phyloP scores from a whole-genome alignment of 2,329 filamentous ascomycete genomes.

The Trichoderma breve region DNA sequence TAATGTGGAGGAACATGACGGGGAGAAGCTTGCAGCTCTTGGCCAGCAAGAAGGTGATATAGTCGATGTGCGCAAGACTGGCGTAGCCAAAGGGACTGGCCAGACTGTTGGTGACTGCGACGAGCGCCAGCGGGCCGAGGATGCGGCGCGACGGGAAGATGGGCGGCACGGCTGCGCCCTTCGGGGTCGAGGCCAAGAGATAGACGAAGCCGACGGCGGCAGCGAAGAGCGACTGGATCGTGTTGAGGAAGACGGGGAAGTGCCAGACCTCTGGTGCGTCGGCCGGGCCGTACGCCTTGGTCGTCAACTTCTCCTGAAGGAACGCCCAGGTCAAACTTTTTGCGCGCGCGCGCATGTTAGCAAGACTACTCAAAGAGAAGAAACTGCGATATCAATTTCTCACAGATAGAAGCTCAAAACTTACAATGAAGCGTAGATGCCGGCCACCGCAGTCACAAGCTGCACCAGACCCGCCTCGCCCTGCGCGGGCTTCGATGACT shows the following conservation, averaged over 20 bases:
- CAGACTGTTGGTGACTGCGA: conserved; percentile 82
- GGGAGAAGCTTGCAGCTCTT: conserved; percentile 99
- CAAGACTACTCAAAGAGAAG: background rate
- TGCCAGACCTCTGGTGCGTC: conserved; percentile 74
- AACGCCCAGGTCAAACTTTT: conserved; percentile 86
- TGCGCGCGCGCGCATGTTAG: background rate
- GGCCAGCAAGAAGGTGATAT: conserved; percentile 94
- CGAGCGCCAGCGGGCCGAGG: conserved; percentile 73
- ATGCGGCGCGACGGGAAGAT: conserved; percentile 78
- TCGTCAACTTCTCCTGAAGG: conserved; percentile 96
- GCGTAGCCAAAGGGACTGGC: conserved; percentile 97
- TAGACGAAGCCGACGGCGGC: conserved; percentile 80
- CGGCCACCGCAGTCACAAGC: conserved; percentile 81
- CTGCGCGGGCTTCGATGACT: conserved; percentile 28
- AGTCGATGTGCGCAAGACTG: conserved; percentile 88
- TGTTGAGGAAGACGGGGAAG: conserved; percentile 94
- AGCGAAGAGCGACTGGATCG: conserved; percentile 87
- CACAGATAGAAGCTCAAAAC: conserved; percentile 28
- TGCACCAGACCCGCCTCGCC: conserved; percentile 66
- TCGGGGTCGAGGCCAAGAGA: conserved; percentile 62
- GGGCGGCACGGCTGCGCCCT: conserved; percentile 46
- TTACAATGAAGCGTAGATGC: conserved; percentile 97
- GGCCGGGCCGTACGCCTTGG: conserved; percentile 73
- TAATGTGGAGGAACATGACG: conserved; percentile 95
- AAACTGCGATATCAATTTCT: background rate